Base-by-base conservation (phyloP, 169 alveolate species). In the Babesia sp. region DNA sequence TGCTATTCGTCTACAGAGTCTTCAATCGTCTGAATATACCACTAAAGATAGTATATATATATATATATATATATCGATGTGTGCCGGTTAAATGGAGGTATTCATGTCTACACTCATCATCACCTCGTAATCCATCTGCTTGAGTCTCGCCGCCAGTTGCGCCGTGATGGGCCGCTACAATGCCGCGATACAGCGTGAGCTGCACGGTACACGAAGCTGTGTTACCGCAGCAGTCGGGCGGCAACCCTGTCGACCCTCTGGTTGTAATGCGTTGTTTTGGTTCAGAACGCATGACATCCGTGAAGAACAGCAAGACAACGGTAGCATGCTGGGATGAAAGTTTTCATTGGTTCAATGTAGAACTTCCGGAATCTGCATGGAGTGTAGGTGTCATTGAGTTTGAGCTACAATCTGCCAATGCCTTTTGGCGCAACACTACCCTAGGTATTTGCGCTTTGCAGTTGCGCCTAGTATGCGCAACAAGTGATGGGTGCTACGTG, bases 241-340 rank as follows among this genome's bases (percentile, higher is more conserved):
- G 88, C 53, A 31, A 51, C 14, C 93, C 94, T 20, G 68, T 89
- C 56, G 92, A 92, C 60, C 94, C 94, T 6, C 77, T 92, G 53
- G 96, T 94, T 22, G 94, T 94, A 59, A 96, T 93, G 37, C 92
- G 96, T 18, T 94, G 96, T 72, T 94, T 95, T 59, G 95, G 95
- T 41, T 70, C 84, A 31, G 96, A 92, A 77, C 93, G 86, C 48
- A 74, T 86, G 45, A 93, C 97, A 26, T 90, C 92, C 22, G 80
- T 93, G 44, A 94, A 94, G 70, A 81, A 79, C 54, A 79, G 89
- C 51, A 94, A 93, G 73, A 85, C 93, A 63, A 90, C 82, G 33
- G 94, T 93, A 16, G 94, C 94, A 24, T 91, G 92, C 71, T 94
- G 97, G 97, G 97, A 94, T 53, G 97, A 93, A 64, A 77, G 93